Evolutionary conservation across 306 rosid genomes (phyloP).

Genomic region (Gastrolobium bilobum): DNA sequence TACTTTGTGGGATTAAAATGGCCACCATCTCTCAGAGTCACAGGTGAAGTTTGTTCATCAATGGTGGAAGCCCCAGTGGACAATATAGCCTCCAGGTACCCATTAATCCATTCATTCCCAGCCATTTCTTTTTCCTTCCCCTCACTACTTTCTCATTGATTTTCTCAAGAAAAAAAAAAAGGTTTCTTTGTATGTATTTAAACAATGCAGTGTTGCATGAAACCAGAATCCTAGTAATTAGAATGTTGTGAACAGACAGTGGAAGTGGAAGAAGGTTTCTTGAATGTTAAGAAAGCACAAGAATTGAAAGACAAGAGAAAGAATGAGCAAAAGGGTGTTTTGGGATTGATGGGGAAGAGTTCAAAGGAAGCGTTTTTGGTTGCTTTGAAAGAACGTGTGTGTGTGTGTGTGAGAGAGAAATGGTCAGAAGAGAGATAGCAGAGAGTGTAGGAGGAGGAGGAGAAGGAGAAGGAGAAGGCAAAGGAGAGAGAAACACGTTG

Average conservation of each 20-base stretch:
- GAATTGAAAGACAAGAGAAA: not conserved
- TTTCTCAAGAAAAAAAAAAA: not conserved
- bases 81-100: slow-evolving; percentile 89
- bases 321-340: slow-evolving; percentile 22
- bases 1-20: slow-evolving; percentile 90
- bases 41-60: slow-evolving; percentile 72
- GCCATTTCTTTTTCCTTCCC: slow-evolving; percentile 61
- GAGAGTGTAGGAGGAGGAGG: slow-evolving; percentile 31
- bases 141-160: not conserved
- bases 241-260: not conserved
- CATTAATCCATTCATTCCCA: slow-evolving; percentile 96
- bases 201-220: not conserved
- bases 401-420: slow-evolving; percentile 33
- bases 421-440: slow-evolving; percentile 23
- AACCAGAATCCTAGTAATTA: not conserved
- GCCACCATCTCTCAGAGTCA: slow-evolving; percentile 64
- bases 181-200: not conserved
- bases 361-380: slow-evolving; percentile 9
- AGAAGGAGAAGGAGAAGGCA: slow-evolving; percentile 44
- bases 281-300: slow-evolving; percentile 38
- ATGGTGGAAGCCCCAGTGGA: slow-evolving; percentile 80
- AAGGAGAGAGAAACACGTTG: slow-evolving; percentile 57
- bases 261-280: slow-evolving; percentile 33
- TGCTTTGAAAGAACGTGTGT: not conserved
- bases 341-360: slow-evolving; percentile 30